Evolutionary conservation across 2,329 filamentous ascomycete species (phyloP).

Genomic region (Emericellopsis atlantica): DNA sequence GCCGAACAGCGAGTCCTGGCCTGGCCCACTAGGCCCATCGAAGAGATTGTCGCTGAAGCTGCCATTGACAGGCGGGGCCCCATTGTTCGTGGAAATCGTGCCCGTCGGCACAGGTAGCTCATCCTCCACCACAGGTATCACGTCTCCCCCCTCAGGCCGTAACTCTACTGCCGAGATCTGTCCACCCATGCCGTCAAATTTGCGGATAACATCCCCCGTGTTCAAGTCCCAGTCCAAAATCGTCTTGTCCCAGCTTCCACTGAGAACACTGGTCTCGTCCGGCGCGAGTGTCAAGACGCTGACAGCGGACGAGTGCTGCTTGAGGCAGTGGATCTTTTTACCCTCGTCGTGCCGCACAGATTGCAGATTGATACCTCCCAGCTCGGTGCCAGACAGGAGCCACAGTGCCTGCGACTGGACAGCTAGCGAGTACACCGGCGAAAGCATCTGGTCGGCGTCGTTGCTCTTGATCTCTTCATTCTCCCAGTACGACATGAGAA

Average conservation of each 20-base stretch:
- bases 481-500: constrained; percentile 95
- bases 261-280: constrained; percentile 79
- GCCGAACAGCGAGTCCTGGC: constrained; percentile 15
- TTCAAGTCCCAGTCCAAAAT: constrained; percentile 94
- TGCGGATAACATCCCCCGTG: constrained; percentile 62
- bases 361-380: constrained; percentile 84
- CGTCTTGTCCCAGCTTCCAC: constrained; percentile 92
- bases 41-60: constrained; percentile 6
- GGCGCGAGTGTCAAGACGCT: constrained; percentile 72
- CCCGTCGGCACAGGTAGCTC: constrained; percentile 39
- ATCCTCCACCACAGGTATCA: constrained; percentile 62
- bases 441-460: constrained; percentile 52
- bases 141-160: constrained; percentile 61
- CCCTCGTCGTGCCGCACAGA: constrained; percentile 91
- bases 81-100: constrained; percentile 69
- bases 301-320: constrained; percentile 81
- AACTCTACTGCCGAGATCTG: constrained; percentile 86
- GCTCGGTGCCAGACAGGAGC: constrained; percentile 83
- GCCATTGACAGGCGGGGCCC: constrained; percentile 44
- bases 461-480: constrained; percentile 61
- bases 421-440: constrained; percentile 87
- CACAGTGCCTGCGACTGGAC: constrained; percentile 83
- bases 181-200: constrained; percentile 63
- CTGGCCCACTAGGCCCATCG: constrained; percentile 7
- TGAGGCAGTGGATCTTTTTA: constrained; percentile 70